Evolutionary conservation across 2,329 filamentous ascomycete species (phyloP).

Genomic region (Apiospora saccharicola): DNA sequence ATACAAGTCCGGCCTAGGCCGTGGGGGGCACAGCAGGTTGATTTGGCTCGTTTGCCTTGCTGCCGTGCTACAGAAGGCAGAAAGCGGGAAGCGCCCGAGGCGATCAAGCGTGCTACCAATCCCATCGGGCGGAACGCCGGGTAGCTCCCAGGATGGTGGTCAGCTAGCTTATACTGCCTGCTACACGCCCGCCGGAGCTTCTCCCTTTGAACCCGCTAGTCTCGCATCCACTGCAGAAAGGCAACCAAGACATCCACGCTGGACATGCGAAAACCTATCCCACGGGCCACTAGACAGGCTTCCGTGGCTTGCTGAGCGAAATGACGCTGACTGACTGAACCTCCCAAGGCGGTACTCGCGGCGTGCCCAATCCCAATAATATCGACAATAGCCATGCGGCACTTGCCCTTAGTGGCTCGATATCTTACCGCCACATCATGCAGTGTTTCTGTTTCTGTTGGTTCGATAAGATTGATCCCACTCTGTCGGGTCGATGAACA

Average conservation of each 20-base stretch:
- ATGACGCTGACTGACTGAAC: neutral
- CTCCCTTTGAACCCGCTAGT: neutral
- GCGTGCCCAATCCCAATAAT: neutral
- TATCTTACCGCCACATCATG: constrained; percentile 11
- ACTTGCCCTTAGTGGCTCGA: constrained; percentile 3
- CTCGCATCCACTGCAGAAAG: neutral
- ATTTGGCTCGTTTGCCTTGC: constrained; percentile 8
- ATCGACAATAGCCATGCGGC: neutral
- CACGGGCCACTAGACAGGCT: neutral
- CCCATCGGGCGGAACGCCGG: constrained; percentile 3
- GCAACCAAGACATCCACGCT: constrained; percentile 5
- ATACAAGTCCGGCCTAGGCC: neutral
- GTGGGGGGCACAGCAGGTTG: constrained; percentile 2
- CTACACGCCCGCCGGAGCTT: neutral
- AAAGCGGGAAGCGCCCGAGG: constrained; percentile 20
- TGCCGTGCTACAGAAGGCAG: constrained; percentile 17
- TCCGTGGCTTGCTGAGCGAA: neutral
- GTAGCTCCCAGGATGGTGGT: neutral
- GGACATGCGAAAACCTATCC: neutral
- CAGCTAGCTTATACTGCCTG: neutral
- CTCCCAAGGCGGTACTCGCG: neutral
- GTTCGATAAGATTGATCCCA: constrained; percentile 12
- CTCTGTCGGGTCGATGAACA: constrained; percentile 7
- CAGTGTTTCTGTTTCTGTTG: neutral
- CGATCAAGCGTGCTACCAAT: constrained; percentile 5